Conservation (phyloP, 306 rosid genomes). For the apple (Malus domestica) region ASM211411v1 NC_041789.1:22680501-22681000, state of each 20-base stretch:
- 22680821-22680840: too few relatives aligned
- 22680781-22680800: background rate
- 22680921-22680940: too few relatives aligned
- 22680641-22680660: too few relatives aligned
- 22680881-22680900: too few relatives aligned
- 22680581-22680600: constrained; percentile 70
- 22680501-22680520: constrained; percentile 80
- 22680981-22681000: too few relatives aligned
- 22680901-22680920: too few relatives aligned
- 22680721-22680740: constrained; percentile 76
- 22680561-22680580: constrained; percentile 62
- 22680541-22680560: constrained; percentile 63
- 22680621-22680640: background rate
- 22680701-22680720: constrained; percentile 82
- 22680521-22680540: constrained; percentile 54
- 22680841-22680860: too few relatives aligned
- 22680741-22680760: constrained; percentile 91
- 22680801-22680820: too few relatives aligned
- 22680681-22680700: constrained; percentile 59
- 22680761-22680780: constrained; percentile 85
- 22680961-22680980: too few relatives aligned
- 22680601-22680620: constrained; percentile 69
- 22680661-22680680: background rate
- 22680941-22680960: too few relatives aligned
- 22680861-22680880: too few relatives aligned